Evolutionary conservation across 345 rosid species (phyloP).

Genomic region (Acer saccharum): DNA sequence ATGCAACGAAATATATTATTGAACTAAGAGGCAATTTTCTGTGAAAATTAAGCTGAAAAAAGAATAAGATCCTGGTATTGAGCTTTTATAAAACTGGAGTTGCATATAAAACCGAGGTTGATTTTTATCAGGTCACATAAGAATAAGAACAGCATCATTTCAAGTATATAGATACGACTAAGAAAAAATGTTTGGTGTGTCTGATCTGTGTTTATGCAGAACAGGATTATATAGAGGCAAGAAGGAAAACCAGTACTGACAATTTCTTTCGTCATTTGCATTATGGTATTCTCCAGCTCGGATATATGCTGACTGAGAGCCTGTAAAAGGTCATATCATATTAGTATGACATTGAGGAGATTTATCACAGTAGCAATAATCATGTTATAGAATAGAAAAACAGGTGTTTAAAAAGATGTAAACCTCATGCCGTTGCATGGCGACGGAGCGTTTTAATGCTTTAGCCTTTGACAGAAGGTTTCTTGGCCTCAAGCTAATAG

Average conservation of each 20-base stretch:
- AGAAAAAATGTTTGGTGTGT: background rate
- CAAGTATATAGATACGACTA: conserved; percentile 12
- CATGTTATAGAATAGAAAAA: conserved; percentile 12
- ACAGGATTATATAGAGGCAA: background rate
- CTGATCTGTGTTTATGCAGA: background rate
- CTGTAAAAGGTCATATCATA: conserved; percentile 43
- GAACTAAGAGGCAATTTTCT: background rate
- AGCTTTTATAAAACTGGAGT: background rate
- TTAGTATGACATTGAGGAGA: conserved; percentile 7
- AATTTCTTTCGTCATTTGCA: conserved; percentile 75
- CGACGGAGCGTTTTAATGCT: conserved; percentile 90
- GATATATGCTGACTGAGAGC: conserved; percentile 94
- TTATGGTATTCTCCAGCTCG: conserved; percentile 75
- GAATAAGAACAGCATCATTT: conserved; percentile 5
- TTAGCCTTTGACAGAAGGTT: conserved; percentile 95
- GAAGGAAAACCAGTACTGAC: conserved; percentile 48
- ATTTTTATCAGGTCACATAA: background rate
- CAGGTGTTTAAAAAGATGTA: conserved; percentile 16
- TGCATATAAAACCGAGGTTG: background rate
- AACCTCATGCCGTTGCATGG: conserved; percentile 99
- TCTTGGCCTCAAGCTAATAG: conserved; percentile 87
- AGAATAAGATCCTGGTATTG: background rate
- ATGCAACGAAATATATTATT: background rate
- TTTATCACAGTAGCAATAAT: conserved; percentile 6
- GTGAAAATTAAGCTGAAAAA: background rate